Percentiles rank a stretch among this genome's conserved stretches.
Evolutionary conservation across 1,139 yeast genomes (phyloP).

Genomic region (Kluyveromyces marxianus): DNA sequence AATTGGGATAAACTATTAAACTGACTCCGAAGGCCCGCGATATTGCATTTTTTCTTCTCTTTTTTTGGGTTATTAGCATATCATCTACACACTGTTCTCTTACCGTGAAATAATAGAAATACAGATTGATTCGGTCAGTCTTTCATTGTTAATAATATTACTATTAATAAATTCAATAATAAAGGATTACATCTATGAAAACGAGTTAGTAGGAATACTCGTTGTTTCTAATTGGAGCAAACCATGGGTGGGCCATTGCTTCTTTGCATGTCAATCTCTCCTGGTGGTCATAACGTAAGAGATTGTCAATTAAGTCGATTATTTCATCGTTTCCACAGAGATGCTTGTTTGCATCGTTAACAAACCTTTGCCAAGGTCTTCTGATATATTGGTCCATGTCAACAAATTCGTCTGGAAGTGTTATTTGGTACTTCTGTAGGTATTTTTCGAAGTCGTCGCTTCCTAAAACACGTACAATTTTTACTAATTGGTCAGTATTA

Average conservation of each 20-base stretch:
- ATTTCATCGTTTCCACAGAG: conserved; percentile 59
- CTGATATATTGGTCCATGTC: conserved; percentile 74
- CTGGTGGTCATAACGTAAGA: conserved; percentile 89
- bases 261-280: conserved; percentile 90
- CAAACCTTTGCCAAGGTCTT: conserved; percentile 82
- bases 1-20: conserved; percentile 6
- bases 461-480: conserved; percentile 89
- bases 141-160: neutral
- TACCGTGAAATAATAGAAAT: no score
- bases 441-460: conserved; percentile 75
- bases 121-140: neutral
- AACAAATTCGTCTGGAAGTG: conserved; percentile 74
- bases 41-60: no score
- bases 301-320: conserved; percentile 73
- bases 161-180: neutral
- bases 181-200: neutral
- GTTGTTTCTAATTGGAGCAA: conserved; percentile 26
- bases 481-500: conserved; percentile 91
- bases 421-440: conserved; percentile 66
- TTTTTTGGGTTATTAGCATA: no score
- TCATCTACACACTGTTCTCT: no score
- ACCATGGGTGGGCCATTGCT: conserved; percentile 79
- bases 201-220: conserved; percentile 4
- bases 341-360: conserved; percentile 65
- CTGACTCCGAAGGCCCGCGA: no score